Conservation (phyloP, 495 filamentous ascomycete species). For the Bathelium albidoporum region DNA sequence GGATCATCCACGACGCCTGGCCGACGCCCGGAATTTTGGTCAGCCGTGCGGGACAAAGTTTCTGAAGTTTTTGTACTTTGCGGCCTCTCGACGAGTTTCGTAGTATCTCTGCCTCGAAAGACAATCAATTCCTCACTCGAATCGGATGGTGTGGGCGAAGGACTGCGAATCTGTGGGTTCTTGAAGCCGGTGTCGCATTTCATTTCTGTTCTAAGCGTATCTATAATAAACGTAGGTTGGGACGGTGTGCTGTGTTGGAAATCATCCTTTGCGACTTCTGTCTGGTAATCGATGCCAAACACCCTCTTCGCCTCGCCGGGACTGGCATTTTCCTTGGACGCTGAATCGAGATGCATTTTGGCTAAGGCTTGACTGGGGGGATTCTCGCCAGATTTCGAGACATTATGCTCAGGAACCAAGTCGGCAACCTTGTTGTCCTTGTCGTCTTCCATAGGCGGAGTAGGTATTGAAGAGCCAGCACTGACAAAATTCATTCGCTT, state of each 20-base stretch:
- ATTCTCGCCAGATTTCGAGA: no score
- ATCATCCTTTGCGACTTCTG: not conserved
- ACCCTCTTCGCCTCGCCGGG: not conserved
- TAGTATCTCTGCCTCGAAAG: constrained; percentile 45
- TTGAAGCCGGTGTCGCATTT: not conserved
- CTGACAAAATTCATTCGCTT: constrained; percentile 65
- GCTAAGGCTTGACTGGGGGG: no score
- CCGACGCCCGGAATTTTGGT: no score
- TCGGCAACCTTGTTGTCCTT: not conserved
- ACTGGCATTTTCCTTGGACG: no score
- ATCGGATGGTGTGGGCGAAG: constrained; percentile 39
- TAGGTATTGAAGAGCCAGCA: constrained; percentile 28
- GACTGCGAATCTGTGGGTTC: constrained; percentile 22
- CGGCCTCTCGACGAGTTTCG: constrained; percentile 14
- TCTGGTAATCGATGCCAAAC: not conserved
- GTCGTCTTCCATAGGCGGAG: constrained; percentile 1
- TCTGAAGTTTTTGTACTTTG: not conserved
- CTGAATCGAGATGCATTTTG: no score
- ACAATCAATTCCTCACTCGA: constrained; percentile 59
- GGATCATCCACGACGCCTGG: no score
- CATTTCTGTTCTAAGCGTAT: not conserved
- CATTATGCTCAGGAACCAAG: not conserved
- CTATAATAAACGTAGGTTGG: not conserved
- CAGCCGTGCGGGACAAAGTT: no score
- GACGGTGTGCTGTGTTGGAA: not conserved